phyloP scores from a whole-genome alignment of 2,329 filamentous ascomycete genomes.

The Arachnopeziza araneosa region DNA sequence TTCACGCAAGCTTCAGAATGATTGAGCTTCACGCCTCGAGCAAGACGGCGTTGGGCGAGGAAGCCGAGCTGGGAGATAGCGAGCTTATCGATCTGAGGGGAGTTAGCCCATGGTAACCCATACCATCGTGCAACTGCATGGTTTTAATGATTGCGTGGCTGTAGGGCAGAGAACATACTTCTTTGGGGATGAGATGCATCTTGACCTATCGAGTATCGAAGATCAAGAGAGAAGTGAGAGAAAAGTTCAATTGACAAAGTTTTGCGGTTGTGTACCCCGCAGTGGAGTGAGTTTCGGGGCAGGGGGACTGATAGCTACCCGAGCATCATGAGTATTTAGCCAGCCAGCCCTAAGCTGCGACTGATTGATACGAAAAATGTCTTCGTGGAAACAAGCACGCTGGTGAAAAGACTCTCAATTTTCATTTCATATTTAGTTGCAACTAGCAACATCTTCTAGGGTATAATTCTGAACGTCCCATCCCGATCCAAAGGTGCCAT shows the following conservation, averaged over 20 bases:
- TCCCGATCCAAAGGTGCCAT: not conserved
- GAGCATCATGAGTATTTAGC: not conserved
- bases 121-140: too few relatives aligned
- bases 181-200: constrained; percentile 46
- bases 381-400: too few relatives aligned
- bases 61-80: constrained; percentile 83
- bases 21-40: constrained; percentile 82
- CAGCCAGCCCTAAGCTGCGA: not conserved
- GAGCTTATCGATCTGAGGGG: constrained; percentile 83
- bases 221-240: constrained; percentile 4
- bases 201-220: constrained; percentile 2
- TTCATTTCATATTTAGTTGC: not conserved
- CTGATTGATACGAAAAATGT: not conserved
- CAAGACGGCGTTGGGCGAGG: constrained; percentile 81
- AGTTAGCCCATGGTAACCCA: too few relatives aligned
- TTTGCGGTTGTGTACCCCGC: constrained; percentile 2
- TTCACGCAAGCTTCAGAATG: constrained; percentile 78
- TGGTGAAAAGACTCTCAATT: not conserved
- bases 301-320: not conserved
- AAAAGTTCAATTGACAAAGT: not conserved
- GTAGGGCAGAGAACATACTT: constrained; percentile 31
- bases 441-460: not conserved
- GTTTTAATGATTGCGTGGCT: not conserved
- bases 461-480: not conserved
- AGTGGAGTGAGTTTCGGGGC: not conserved